Percentiles rank a stretch among this genome's conserved stretches.
Evolutionary conservation across 768 basidiomycete genomes (phyloP).

Genomic region (Boletellus ananas): DNA sequence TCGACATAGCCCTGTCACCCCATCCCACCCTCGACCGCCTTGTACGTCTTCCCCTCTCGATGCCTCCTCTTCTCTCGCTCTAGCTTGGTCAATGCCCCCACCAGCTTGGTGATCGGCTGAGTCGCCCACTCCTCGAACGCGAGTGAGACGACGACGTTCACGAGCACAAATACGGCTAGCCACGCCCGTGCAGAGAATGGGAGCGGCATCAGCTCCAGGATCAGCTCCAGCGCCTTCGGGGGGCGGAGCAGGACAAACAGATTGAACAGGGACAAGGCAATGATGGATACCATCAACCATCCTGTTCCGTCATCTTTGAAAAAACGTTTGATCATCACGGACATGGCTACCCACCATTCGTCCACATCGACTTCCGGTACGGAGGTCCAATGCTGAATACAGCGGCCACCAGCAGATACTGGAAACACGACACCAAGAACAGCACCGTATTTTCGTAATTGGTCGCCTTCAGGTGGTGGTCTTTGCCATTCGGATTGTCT

Average conservation of each 20-base stretch:
- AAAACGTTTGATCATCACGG: not conserved
- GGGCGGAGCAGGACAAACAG: conserved; percentile 73
- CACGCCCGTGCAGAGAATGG: conserved; percentile 64
- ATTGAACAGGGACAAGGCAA: conserved; percentile 67
- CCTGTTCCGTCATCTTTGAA: conserved; percentile 38
- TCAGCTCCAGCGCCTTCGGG: conserved; percentile 48
- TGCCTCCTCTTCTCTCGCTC: conserved; percentile 43
- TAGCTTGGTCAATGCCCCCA: conserved; percentile 46
- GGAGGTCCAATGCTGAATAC: conserved; percentile 99
- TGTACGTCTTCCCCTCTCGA: conserved; percentile 76
- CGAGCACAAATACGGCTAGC: conserved; percentile 60
- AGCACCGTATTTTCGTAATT: conserved; percentile 92
- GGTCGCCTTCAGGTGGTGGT: conserved; percentile 71
- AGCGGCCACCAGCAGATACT: conserved; percentile 94
- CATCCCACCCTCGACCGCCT: conserved; percentile 76
- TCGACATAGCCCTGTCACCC: conserved; percentile 20
- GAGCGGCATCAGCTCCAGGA: conserved; percentile 77
- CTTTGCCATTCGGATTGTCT: conserved; percentile 44
- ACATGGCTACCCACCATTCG: conserved; percentile 64
- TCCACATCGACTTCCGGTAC: conserved; percentile 92
- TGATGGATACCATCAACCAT: conserved; percentile 78
- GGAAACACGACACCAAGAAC: conserved; percentile 95
- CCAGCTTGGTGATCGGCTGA: conserved; percentile 48
- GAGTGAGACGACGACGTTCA: conserved; percentile 71
- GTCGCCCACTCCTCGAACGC: conserved; percentile 76